These are phyloP conservation scores for Nannochloropsis gaditana DNA, from an alignment of 108 stramenopile species.

Conservation along the genomic window DNA sequence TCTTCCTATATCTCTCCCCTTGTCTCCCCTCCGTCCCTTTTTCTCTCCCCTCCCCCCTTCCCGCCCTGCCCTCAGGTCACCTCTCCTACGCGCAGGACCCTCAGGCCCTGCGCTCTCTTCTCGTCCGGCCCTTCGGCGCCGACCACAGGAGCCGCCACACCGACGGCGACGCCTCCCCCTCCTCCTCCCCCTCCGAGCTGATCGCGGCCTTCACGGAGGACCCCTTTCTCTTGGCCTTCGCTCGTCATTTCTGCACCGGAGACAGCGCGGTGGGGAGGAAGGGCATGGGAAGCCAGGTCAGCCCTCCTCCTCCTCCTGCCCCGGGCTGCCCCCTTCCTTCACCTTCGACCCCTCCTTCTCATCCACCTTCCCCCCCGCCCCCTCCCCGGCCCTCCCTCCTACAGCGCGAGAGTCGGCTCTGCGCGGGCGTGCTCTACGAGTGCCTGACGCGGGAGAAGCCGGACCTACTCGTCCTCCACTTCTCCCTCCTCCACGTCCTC, in stretches of 20 bases:
- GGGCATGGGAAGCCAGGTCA: conserved; percentile 23
- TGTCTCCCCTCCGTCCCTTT: no score
- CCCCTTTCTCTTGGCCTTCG: conserved; percentile 60
- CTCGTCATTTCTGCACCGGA: conserved; percentile 62
- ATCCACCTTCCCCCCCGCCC: not conserved
- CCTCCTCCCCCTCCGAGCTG: conserved; percentile 41
- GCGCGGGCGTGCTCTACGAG: conserved; percentile 57
- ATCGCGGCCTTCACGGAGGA: conserved; percentile 70
- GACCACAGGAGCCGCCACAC: not conserved
- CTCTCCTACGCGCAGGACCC: conserved; percentile 27
- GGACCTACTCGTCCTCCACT: conserved; percentile 57
- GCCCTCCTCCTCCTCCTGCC: conserved; percentile 1
- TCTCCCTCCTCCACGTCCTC: conserved; percentile 44
- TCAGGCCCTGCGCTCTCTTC: conserved; percentile 43
- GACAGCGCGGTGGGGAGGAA: conserved; percentile 22
- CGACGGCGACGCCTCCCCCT: not conserved
- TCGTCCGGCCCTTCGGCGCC: conserved; percentile 37
- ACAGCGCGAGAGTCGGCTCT: conserved; percentile 52
- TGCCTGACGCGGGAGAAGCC: conserved; percentile 60
- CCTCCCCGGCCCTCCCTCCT: not conserved
- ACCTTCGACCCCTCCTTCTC: not conserved
- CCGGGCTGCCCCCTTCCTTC: not conserved
- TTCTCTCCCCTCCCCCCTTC: not conserved
- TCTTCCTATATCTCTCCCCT: not conserved
- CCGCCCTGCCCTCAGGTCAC: conserved; percentile 42